Conservation (phyloP, 257 asterid species). For the Solanum okadae region DNA sequence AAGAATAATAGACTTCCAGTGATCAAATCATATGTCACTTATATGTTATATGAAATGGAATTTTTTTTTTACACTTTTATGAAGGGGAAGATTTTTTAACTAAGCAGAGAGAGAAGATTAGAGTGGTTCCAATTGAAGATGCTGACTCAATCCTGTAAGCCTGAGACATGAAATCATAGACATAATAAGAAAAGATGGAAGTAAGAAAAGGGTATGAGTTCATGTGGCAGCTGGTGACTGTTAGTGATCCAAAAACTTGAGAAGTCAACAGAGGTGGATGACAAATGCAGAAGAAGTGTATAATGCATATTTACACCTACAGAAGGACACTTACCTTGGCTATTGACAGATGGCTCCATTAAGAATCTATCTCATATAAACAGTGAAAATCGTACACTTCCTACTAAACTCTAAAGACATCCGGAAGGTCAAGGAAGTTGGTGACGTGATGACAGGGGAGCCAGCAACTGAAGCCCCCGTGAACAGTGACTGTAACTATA, state of each 20-base stretch:
- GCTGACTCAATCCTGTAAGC: background rate
- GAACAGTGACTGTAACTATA: background rate
- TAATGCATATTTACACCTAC: background rate
- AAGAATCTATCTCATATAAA: background rate
- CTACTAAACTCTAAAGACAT: background rate
- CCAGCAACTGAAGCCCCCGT: background rate
- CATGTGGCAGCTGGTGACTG: background rate
- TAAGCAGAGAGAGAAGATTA: background rate
- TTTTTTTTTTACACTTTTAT: background rate
- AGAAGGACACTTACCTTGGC: background rate
- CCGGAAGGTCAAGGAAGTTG: background rate
- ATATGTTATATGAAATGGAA: background rate
- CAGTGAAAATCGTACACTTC: background rate
- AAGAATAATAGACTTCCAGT: background rate
- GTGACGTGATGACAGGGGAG: background rate
- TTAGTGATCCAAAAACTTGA: background rate
- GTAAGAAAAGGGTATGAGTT: background rate
- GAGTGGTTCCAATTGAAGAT: background rate
- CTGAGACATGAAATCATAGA: background rate
- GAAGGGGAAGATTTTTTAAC: background rate
- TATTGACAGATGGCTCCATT: background rate
- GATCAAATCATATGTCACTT: background rate
- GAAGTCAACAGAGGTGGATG: background rate
- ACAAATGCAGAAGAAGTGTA: background rate
- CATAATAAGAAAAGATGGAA: background rate